phyloP scores from a whole-genome alignment of 139 green algal species.

The Chlorella ohadii region DNA sequence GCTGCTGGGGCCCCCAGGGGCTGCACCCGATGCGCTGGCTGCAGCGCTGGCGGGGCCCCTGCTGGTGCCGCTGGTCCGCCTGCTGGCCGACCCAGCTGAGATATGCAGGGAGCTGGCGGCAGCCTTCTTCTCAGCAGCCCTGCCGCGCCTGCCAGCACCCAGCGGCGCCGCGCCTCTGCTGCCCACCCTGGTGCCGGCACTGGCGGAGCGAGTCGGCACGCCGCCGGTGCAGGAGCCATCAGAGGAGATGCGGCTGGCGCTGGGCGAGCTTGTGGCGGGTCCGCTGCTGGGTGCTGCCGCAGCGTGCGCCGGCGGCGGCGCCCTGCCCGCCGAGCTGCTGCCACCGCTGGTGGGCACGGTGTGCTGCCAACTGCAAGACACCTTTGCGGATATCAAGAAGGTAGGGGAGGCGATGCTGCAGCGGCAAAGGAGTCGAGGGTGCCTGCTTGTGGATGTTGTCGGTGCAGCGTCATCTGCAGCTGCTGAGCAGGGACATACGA shows the following conservation, averaged over 20 bases:
- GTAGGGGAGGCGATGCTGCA: neutral
- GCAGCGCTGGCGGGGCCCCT: conserved; percentile 59
- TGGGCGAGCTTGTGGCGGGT: conserved; percentile 33
- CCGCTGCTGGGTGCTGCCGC: conserved; percentile 2
- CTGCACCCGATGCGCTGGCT: conserved; percentile 36
- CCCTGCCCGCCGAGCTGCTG: neutral
- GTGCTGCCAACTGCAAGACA: conserved; percentile 67
- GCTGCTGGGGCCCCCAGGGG: neutral
- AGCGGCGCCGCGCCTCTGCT: conserved; percentile 42
- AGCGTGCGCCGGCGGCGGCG: neutral
- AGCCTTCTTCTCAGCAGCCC: conserved; percentile 49
- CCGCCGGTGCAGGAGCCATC: conserved; percentile 67
- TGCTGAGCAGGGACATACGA: no score
- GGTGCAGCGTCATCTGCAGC: no score
- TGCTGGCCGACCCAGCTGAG: conserved; percentile 72
- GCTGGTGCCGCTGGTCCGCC: conserved; percentile 55
- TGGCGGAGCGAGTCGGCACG: conserved; percentile 61
- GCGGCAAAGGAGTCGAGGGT: no score
- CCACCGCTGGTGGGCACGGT: conserved; percentile 30
- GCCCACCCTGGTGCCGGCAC: conserved; percentile 59
- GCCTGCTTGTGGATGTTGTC: no score
- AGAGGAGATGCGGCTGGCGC: conserved; percentile 65
- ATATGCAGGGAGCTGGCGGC: conserved; percentile 53
- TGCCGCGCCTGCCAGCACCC: conserved; percentile 36
- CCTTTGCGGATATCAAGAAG: conserved; percentile 83